Base-by-base conservation (phyloP, 441 rosid genomes). In the Pelargonium australe region DNA sequence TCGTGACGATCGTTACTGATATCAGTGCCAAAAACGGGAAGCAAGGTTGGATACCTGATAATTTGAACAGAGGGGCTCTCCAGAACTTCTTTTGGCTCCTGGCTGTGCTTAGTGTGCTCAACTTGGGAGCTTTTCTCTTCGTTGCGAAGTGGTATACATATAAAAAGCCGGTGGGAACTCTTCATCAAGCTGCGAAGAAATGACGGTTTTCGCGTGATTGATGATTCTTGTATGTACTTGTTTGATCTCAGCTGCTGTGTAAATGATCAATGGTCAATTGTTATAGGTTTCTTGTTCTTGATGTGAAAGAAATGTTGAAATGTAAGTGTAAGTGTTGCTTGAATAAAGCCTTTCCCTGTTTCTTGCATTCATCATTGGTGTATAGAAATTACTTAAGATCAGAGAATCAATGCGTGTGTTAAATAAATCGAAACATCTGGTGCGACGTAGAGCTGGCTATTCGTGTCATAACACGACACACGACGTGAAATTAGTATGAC, bases 41-140 rank as follows among this genome's bases (percentile, higher is more conserved):
- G 77, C 87, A 80, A 19, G 96, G 98, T 3, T 92, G 98, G 98
- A 88, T 92, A 58, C 95, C 96, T n/a, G 86, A 90, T 58, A 92
- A 92, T 64, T 79, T 92, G 81, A 92, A 90, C 80, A 66, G 68
- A 9, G 95, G 96, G 0, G 93, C 88, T 78, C 89, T 92, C 10
- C 92, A 92, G 70, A 81, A 88, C 76, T 92, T 83, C 76, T 90
- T 84, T 82, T 89, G 88, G 85, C 81, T 91, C 34, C 55, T 89
- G 49, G 86, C 96, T 0, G 63, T 74, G 51, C 85, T 91, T 7
- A 88, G 95, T 70, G 43, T 87, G 57, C 67, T 90, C 40, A 92
- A 92, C 73, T 85, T 94, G 80, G 25, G 84, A 7, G 87, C 81
- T 0, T 91, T 85, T 65, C 86, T 94, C 7, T 87, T 79, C 84